phyloP scores from a whole-genome alignment of 2,329 filamentous ascomycete genomes.

The Fusarium bactridioides region DNA sequence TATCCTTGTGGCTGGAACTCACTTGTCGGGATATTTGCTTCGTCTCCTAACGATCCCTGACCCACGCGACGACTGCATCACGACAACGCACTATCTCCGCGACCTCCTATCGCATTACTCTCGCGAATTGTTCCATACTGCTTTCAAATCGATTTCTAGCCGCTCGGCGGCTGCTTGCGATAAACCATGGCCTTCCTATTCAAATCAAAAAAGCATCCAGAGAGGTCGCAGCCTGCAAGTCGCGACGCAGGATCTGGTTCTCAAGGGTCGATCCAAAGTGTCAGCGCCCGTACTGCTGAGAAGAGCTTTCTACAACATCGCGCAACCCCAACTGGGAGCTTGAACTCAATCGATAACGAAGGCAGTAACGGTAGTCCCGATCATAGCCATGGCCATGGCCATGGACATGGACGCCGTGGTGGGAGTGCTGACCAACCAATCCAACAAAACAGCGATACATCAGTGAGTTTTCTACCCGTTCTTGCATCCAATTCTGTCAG shows the following conservation, averaged over 20 bases:
- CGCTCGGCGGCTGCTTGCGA: slow-evolving; percentile 50
- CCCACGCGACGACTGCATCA: slow-evolving; percentile 31
- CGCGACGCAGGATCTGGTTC: slow-evolving; percentile 60
- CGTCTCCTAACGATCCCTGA: slow-evolving; percentile 25
- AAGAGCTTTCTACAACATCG: slow-evolving; percentile 62
- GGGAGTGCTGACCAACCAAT: slow-evolving; percentile 59
- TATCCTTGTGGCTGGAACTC: slow-evolving; percentile 40
- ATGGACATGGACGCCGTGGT: slow-evolving; percentile 58
- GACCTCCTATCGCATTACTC: slow-evolving; percentile 12
- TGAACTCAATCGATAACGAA: slow-evolving; percentile 74
- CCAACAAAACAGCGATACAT: slow-evolving; percentile 47
- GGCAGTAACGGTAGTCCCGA: slow-evolving; percentile 69
- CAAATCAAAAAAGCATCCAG: slow-evolving; percentile 81
- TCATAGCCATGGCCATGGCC: slow-evolving; percentile 57
- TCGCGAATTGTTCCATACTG: slow-evolving; percentile 23
- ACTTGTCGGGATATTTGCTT: slow-evolving; percentile 25
- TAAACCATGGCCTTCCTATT: slow-evolving; percentile 80
- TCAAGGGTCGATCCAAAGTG: slow-evolving; percentile 59
- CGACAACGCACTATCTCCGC: slow-evolving; percentile 1
- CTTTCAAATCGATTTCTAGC: slow-evolving; percentile 35
- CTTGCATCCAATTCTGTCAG: neutral
- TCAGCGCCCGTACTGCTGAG: slow-evolving; percentile 58
- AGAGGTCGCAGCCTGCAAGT: slow-evolving; percentile 61
- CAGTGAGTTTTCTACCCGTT: slow-evolving; percentile 48
- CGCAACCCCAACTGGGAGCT: slow-evolving; percentile 78